These are phyloP conservation scores for Coleophoma cylindrospora DNA, from an alignment of 2,329 filamentous ascomycete genomes.

Conservation along the genomic window DNA sequence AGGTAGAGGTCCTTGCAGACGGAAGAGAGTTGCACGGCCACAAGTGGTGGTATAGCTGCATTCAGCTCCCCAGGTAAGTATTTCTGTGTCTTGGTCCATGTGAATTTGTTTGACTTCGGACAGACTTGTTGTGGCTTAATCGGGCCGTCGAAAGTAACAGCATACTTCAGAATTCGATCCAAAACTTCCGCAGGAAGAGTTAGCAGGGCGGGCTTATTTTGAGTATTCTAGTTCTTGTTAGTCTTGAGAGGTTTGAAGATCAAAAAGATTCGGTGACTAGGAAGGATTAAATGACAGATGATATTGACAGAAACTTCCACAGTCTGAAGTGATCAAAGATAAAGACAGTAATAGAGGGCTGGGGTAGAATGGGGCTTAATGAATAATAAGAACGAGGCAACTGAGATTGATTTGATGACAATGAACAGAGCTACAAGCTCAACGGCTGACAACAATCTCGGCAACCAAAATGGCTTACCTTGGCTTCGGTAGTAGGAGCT, in stretches of 20 bases:
- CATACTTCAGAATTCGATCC: constrained; percentile 6
- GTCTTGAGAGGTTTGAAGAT: neutral
- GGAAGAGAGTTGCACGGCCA: constrained; percentile 6
- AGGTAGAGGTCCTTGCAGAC: constrained; percentile 10
- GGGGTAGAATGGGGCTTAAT: no score
- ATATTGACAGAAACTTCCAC: no score
- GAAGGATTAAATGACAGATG: no score
- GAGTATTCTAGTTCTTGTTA: neutral
- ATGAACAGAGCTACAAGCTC: no score
- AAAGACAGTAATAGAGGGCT: no score
- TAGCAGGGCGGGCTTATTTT: constrained; percentile 1
- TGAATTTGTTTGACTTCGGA: constrained; percentile 10
- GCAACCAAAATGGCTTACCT: no score
- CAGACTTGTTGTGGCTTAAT: constrained; percentile 8
- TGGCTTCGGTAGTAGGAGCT: no score
- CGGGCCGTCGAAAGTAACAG: constrained; percentile 3
- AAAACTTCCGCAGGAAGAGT: constrained; percentile 7
- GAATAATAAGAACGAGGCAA: no score
- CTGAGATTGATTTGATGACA: no score
- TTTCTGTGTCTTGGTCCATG: constrained; percentile 5
- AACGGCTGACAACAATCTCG: no score
- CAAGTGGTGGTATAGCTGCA: constrained; percentile 2
- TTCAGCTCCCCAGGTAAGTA: neutral
- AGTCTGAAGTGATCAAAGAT: no score
- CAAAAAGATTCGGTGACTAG: no score